Percentiles rank a stretch among this genome's conserved stretches.
These are phyloP conservation scores for Rugosomyces carneus DNA, from an alignment of 1,284 basidiomycete species.

Conservation along the genomic window DNA sequence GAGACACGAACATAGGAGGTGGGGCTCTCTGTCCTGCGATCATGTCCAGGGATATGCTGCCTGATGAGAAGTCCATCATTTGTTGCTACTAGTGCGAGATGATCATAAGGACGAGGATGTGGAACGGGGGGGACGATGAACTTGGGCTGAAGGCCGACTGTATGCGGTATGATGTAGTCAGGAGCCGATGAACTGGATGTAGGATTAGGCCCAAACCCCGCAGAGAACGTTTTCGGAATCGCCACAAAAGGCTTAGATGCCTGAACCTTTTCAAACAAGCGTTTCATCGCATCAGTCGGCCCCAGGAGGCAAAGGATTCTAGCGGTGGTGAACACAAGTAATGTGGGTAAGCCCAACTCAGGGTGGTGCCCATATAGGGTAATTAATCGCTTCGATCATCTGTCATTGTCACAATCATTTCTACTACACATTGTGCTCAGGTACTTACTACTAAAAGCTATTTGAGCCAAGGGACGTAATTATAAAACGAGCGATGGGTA, in stretches of 20 bases:
- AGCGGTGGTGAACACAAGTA: too few species aligned
- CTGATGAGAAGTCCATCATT: constrained; percentile 58
- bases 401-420: background rate
- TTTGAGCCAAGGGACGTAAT: too few species aligned
- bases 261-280: constrained; percentile 28
- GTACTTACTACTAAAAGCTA: too few species aligned
- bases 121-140: constrained; percentile 59
- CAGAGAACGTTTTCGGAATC: constrained; percentile 13
- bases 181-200: constrained; percentile 7
- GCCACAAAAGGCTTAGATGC: constrained; percentile 27
- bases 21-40: constrained; percentile 21
- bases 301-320: background rate
- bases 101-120: constrained; percentile 66
- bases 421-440: background rate
- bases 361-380: too few species aligned
- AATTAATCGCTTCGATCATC: too few species aligned
- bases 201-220: constrained; percentile 11
- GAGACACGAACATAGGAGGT: constrained; percentile 45
- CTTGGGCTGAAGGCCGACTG: constrained; percentile 46
- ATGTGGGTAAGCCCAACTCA: background rate
- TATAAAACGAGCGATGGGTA: too few species aligned
- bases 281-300: constrained; percentile 27
- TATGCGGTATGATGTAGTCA: constrained; percentile 3
- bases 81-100: constrained; percentile 53
- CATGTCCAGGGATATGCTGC: constrained; percentile 38